Evolutionary conservation across 2,329 filamentous ascomycete species (phyloP), one percentile per base, ranked within the genome.

Genomic region (Cladosporium austrohemisphaericum): DNA sequence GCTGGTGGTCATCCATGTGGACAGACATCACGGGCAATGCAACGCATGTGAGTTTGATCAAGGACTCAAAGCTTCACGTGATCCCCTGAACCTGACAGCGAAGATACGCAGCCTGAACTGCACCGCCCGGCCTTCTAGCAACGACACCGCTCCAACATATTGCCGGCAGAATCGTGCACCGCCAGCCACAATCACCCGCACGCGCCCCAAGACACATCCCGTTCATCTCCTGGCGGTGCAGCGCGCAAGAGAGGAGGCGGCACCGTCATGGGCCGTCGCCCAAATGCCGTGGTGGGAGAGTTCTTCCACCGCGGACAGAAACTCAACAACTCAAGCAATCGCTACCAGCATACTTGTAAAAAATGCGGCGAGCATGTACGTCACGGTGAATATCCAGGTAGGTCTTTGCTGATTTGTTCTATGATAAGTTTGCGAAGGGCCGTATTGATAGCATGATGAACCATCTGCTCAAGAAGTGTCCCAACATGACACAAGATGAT

Each of bases 261-360:
- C 32, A 13, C 16, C 22, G 11, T 23, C 9, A 92, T 92, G 88
- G 88, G 88, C 66, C 81, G 88, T 65, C 85, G 85, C 71, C 88
- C 88, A 57, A 92, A 93, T 69, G 82, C 83, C 60, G 76, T 95
- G 59, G 91, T 95, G 67, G 78, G 88, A 68, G 83, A 92, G 70
- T 93, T 89, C 75, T 96, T 95, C 68, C 82, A 88, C 67, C 82
- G 90, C 59, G 91, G 91, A 8, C 80, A 82, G 31, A 95, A 95
- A 71, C 79, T 95, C 61, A 83, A 85, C 64, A 89, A 95, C 71
- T 85, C 87, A 56, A 93, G 88, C 73, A 95, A 95, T 68, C 83
- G 91, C 51, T 96, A 96, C 65, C 84, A 88, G 60, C 88, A 95
- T 65, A 93, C 87, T 10, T 95, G 90, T 79, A 92, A 87, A 68